Conservation (phyloP, 495 filamentous ascomycete species). For the Tuber brumale region DNA sequence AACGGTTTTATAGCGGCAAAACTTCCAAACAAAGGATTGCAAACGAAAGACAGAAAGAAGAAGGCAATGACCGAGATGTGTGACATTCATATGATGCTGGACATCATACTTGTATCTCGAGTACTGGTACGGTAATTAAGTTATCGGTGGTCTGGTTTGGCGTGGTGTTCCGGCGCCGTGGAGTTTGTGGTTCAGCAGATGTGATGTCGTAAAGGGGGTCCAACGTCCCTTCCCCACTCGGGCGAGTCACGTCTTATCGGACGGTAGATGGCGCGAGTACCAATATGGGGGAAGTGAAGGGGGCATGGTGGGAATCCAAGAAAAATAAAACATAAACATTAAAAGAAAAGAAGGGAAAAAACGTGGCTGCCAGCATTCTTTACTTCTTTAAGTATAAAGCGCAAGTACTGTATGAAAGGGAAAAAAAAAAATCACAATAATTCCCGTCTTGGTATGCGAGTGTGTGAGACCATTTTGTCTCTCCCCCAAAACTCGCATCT, state of each 20-base stretch:
- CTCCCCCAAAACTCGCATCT: neutral
- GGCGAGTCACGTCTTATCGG: neutral
- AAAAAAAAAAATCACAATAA: neutral
- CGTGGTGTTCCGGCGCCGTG: neutral
- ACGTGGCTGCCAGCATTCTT: neutral
- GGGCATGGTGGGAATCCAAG: neutral
- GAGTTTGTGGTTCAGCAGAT: neutral
- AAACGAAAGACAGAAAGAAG: neutral
- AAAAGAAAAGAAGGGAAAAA: neutral
- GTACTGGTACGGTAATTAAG: neutral
- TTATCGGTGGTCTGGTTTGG: neutral
- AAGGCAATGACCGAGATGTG: neutral
- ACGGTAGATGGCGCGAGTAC: neutral
- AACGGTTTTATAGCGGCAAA: neutral
- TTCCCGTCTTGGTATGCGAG: neutral
- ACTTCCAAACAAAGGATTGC: neutral
- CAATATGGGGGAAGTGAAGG: slow-evolving; percentile 3
- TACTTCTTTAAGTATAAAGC: neutral
- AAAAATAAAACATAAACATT: neutral
- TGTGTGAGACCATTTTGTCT: neutral
- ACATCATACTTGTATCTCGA: neutral
- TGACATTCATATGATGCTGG: neutral
- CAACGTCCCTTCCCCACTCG: neutral
- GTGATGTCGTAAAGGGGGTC: slow-evolving; percentile 5
- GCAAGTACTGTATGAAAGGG: neutral